Percentiles rank a stretch among this genome's conserved stretches.
phyloP scores from a whole-genome alignment of 2,329 filamentous ascomycete genomes.

The Aspergillus hortae region DNA sequence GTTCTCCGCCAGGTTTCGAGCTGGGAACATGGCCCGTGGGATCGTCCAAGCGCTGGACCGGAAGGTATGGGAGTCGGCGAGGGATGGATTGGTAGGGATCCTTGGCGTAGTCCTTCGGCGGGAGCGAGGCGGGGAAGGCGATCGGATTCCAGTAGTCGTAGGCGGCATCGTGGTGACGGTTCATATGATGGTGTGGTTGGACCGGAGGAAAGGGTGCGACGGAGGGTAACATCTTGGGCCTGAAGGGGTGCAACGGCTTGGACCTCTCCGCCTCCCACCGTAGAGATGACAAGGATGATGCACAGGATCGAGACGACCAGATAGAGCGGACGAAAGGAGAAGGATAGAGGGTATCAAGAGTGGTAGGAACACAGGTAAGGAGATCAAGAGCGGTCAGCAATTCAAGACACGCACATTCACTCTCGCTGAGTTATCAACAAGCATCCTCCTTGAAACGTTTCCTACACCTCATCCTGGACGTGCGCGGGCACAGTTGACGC shows the following conservation, averaged over 20 bases:
- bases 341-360: conserved; percentile 11
- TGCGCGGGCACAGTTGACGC: conserved; percentile 17
- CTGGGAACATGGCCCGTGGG: conserved; percentile 20
- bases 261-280: conserved; percentile 12
- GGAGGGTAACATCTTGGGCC: conserved; percentile 47
- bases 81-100: conserved; percentile 25
- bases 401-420: conserved; percentile 20
- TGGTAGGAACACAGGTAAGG: conserved; percentile 11
- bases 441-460: conserved; percentile 43
- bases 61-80: conserved; percentile 36
- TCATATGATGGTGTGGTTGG: conserved; percentile 39
- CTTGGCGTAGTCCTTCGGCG: conserved; percentile 25
- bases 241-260: conserved; percentile 2
- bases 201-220: conserved; percentile 43
- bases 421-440: conserved; percentile 32
- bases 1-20: conserved; percentile 49
- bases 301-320: conserved; percentile 1
- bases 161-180: conserved; percentile 27
- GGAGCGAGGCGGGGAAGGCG: conserved; percentile 17
- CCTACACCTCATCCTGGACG: conserved; percentile 44
- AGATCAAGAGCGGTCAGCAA: conserved; percentile 15
- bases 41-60: conserved; percentile 36
- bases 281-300: conserved; percentile 1
- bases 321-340: conserved; percentile 1
- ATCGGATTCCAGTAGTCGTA: conserved; percentile 30